Base-by-base conservation (phyloP, 225 moss, liverwort and hornwort species). In the Ulota crispa region DNA sequence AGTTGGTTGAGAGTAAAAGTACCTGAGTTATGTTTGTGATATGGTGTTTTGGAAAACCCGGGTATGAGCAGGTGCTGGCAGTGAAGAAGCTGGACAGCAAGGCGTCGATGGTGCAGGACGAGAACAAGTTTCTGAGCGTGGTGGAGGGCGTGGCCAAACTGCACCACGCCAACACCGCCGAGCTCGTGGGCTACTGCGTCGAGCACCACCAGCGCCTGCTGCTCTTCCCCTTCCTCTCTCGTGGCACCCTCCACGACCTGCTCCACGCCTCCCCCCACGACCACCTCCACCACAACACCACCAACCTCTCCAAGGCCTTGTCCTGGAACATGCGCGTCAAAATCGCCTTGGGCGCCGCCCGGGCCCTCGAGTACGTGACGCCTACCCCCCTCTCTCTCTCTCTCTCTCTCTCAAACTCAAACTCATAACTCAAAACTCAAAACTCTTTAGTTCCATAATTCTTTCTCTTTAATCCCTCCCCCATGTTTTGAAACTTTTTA, bases 191-290 rank as follows among this genome's bases (percentile, higher is more conserved):
- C 6, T 94, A 94, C 64, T 94, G 91, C 6, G 89, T 88, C 9
- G 92, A 94, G 81, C 91, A 92, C 12, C 89, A 89, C 13, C 92
- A 92, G n/a, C 84, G 92, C 8, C 87, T 94, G 18, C 76, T 94
- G 68, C 89, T 92, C 19, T 91, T 85, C 60, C 65, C 89, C 67
- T 94, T 83, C 64, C 62, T 92, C 13, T 73, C 64, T 21, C 83
- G 87, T 4, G 92, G 94, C 27, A 91, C 94, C 1, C 80, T 94
- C 9, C 80, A 89, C 37, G 91, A 88, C 37, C 78, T 85, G 16
- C 87, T 94, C 11, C 94, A 92, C 70, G 28, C 65, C 20, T 72
- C 83, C 50, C 80, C 92, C 11, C 76, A 89, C 37, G 92, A 88
- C 37, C 78, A 84, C 16, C 85, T 91, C 8, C 92, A 89, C 1